Base-by-base conservation (phyloP, 2,329 filamentous ascomycete species). In the Arthroderma uncinatum region DNA sequence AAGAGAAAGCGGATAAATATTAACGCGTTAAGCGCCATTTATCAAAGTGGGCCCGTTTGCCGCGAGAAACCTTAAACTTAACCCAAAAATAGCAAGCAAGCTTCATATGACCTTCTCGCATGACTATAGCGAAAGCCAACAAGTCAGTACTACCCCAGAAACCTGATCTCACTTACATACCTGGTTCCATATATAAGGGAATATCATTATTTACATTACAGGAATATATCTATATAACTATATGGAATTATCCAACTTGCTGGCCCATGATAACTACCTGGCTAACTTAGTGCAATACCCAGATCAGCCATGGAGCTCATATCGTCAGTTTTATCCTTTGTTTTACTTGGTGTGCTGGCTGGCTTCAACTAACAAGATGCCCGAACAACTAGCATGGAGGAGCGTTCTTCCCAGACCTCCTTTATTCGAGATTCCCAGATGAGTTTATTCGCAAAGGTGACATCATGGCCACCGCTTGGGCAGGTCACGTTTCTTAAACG, bases 381-480 rank as follows among this genome's bases (percentile, higher is more conserved):
- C 28, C 4, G 28, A 53, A 53, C 6, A 14, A 7, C 44, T 21
- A 28, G 12, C 8, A 14, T 28, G 25, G 23, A 47, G 39, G 10
- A 54, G 14, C 55, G 64, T 40, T 62, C 64, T 42, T 66, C 65
- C 3, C 70, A 70, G 56, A 60, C 66, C 44, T 66, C 64, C 53
- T 72, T 74, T 60, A 64, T 66, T 47, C 64, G 68, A 10, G 65
- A 71, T 10, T 69, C 67, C 0, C 71, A 76, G 60, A 77, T 73
- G 71, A 71, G 69, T 64, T 66, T 79, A 70, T 79, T 79, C 66
- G 77, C 80, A 21, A 75, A 77, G 60, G 70, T 86, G 12, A 79
- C 77, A 4, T 82, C 78, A 59, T 84, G 83, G 65, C 91, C 91
- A 10, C 82, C 89, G 0, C 71, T 95, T 54, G 88, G 85, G 1